phyloP scores from a whole-genome alignment of 148 eudicot species.

The Pouteria glomerata region DNA sequence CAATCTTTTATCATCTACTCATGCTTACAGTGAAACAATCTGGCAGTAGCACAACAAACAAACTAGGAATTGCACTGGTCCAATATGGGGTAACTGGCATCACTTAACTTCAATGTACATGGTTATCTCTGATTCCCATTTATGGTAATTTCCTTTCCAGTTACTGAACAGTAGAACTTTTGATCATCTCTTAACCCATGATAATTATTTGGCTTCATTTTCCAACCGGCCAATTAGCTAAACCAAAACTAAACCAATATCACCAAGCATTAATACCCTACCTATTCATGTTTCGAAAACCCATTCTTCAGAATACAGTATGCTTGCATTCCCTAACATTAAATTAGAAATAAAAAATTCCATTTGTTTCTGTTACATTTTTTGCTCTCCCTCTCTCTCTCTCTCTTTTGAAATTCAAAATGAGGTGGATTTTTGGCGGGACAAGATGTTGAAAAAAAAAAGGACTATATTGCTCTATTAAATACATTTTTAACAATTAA shows the following conservation, averaged over 20 bases:
- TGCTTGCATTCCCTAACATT: too few relatives aligned
- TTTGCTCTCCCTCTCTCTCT: too few relatives aligned
- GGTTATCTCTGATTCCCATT: not conserved
- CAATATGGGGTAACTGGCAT: not conserved
- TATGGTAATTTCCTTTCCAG: not conserved
- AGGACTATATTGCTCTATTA: not conserved
- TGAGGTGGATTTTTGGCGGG: not conserved
- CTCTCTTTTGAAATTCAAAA: not conserved
- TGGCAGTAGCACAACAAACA: not conserved
- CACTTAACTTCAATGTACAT: not conserved
- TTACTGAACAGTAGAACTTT: not conserved
- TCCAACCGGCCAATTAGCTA: too few relatives aligned
- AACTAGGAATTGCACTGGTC: too few relatives aligned
- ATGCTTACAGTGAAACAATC: not conserved
- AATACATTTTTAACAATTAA: not conserved
- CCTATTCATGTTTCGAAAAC: too few relatives aligned
- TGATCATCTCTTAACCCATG: not conserved
- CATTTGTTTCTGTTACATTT: too few relatives aligned
- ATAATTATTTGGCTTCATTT: not conserved
- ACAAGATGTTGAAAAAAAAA: not conserved
- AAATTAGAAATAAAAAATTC: too few relatives aligned
- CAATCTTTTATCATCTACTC: not conserved
- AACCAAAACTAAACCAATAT: not conserved
- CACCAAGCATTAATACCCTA: not conserved
- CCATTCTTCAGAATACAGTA: too few relatives aligned